Conservation (phyloP, 2,329 filamentous ascomycete species). For the Ascochyta lentis region DNA sequence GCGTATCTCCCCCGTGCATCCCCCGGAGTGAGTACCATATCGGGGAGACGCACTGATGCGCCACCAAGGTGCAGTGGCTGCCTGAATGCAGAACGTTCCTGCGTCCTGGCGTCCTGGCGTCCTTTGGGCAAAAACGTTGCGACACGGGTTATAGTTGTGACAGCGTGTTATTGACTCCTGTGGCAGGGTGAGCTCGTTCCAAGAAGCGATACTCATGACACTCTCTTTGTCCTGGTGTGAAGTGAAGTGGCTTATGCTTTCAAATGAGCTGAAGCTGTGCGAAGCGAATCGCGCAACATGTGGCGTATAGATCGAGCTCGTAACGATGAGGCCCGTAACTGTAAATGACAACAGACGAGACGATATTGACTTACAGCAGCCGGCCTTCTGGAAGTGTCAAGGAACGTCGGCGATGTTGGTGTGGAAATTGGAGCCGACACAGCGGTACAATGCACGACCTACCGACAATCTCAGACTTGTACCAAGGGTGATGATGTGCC, state of each 20-base stretch:
- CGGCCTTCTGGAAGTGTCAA: conserved; percentile 4
- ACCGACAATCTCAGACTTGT: too few species aligned
- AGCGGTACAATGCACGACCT: neutral
- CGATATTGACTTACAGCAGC: conserved; percentile 2
- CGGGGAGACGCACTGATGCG: neutral
- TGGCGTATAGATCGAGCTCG: neutral
- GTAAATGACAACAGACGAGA: conserved; percentile 3
- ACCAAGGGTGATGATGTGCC: too few species aligned
- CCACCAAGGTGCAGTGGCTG: conserved; percentile 3
- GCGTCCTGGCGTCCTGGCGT: conserved; percentile 10
- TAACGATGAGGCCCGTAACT: neutral
- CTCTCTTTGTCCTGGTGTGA: neutral
- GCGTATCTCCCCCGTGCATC: neutral
- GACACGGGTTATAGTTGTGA: neutral
- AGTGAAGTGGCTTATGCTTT: neutral
- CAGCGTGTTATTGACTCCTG: neutral
- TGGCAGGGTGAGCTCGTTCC: neutral
- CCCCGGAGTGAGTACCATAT: conserved; percentile 1
- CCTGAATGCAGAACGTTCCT: conserved; percentile 11
- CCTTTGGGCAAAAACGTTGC: neutral
- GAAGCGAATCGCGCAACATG: neutral
- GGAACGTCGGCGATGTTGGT: conserved; percentile 9
- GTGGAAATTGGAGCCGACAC: conserved; percentile 5
- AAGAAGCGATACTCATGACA: neutral
- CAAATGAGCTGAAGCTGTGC: neutral